phyloP scores from a whole-genome alignment of 1,284 basidiomycete genomes.

The Ganoderma meredithae region DNA sequence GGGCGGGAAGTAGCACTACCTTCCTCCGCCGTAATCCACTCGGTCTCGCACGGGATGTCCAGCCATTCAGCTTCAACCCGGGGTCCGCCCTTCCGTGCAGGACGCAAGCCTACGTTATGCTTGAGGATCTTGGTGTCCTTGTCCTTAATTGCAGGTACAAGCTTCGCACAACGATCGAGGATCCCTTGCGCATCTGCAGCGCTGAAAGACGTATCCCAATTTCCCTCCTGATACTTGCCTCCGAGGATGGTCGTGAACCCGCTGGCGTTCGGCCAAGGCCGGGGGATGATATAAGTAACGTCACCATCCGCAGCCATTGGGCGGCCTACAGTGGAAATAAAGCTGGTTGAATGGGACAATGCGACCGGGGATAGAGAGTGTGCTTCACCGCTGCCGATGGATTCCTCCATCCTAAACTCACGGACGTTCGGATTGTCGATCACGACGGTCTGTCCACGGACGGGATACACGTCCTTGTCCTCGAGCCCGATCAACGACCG shows the following conservation, averaged over 20 bases:
- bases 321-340: background rate
- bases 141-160: conserved; percentile 48
- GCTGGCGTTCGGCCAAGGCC: conserved; percentile 45
- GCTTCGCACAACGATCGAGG: conserved; percentile 49
- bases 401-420: conserved; percentile 44
- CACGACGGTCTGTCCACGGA: conserved; percentile 88
- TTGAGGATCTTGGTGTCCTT: conserved; percentile 54
- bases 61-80: conserved; percentile 70
- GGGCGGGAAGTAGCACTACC: conserved; percentile 47
- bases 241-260: conserved; percentile 59
- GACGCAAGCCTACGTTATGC: conserved; percentile 77
- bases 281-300: conserved; percentile 62
- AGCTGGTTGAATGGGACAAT: background rate
- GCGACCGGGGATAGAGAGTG: background rate
- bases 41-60: conserved; percentile 45
- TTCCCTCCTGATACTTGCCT: conserved; percentile 57
- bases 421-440: conserved; percentile 71
- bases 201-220: conserved; percentile 58
- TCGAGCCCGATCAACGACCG: conserved; percentile 82
- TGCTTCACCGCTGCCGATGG: conserved; percentile 8
- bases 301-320: conserved; percentile 59
- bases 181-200: conserved; percentile 52
- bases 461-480: conserved; percentile 75
- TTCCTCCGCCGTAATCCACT: conserved; percentile 40
- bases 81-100: conserved; percentile 71